phyloP scores from a whole-genome alignment of 192 early-diverging fungal genomes.

The Mortierella alpina region DNA sequence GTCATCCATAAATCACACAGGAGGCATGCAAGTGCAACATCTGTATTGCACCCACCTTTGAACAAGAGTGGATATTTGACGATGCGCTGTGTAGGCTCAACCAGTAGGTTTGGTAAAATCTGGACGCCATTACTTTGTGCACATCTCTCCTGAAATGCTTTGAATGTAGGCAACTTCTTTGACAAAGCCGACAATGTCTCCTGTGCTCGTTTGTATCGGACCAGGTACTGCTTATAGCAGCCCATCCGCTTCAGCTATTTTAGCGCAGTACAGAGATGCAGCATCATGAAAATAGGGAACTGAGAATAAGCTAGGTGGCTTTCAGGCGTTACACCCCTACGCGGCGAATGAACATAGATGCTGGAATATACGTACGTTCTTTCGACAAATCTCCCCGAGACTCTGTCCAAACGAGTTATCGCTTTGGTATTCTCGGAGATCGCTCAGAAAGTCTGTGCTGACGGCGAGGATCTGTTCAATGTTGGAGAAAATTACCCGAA shows the following conservation, averaged over 20 bases:
- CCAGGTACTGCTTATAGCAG: constrained; percentile 30
- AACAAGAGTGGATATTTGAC: constrained; percentile 40
- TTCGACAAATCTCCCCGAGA: constrained; percentile 28
- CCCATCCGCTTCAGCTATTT: constrained; percentile 24
- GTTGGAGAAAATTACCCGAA: constrained; percentile 35
- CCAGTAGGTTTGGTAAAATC: constrained; percentile 18
- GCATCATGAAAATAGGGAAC: background rate
- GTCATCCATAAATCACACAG: background rate
- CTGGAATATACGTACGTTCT: constrained; percentile 12
- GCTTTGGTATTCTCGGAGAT: constrained; percentile 22
- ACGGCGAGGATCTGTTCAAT: constrained; percentile 26
- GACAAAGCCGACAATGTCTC: constrained; percentile 4
- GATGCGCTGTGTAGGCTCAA: constrained; percentile 40
- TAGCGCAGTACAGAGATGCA: background rate
- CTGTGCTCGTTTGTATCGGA: constrained; percentile 22
- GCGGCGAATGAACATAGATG: background rate
- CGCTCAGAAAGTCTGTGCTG: constrained; percentile 24
- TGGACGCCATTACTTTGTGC: background rate
- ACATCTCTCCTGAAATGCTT: constrained; percentile 20
- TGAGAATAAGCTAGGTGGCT: background rate
- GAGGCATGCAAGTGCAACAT: no score
- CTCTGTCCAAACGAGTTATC: background rate
- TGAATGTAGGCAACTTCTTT: constrained; percentile 10
- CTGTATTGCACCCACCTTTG: constrained; percentile 11
- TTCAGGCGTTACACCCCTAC: no score